phyloP scores from a whole-genome alignment of 768 basidiomycete genomes.

The Mycena amicta region DNA sequence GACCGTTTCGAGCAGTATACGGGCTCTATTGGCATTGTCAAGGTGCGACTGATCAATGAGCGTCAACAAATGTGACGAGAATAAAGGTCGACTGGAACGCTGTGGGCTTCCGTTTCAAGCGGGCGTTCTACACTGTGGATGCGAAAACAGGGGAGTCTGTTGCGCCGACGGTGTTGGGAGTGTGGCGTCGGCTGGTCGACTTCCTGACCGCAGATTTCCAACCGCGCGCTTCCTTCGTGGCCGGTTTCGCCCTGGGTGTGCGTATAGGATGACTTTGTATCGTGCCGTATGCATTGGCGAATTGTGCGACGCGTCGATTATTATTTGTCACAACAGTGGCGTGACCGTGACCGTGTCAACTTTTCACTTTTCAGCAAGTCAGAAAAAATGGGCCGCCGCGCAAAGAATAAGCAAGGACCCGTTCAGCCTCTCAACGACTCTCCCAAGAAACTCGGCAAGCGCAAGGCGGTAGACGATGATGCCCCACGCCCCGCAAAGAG shows the following conservation, averaged over 20 bases:
- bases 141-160: constrained; percentile 47
- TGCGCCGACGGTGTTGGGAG: constrained; percentile 64
- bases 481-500: constrained; percentile 48
- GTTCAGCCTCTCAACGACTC: constrained; percentile 63
- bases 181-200: constrained; percentile 70
- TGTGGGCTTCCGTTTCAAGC: constrained; percentile 68
- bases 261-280: constrained; percentile 60
- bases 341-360: not conserved
- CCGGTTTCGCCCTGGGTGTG: constrained; percentile 79
- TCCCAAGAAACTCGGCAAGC: constrained; percentile 68
- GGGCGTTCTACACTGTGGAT: constrained; percentile 67
- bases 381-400: constrained; percentile 90
- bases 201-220: constrained; percentile 95
- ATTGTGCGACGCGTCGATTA: too few relatives aligned
- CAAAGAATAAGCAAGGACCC: constrained; percentile 81
- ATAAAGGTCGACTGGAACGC: constrained; percentile 87
- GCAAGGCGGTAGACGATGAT: constrained; percentile 59
- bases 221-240: constrained; percentile 84
- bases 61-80: too few relatives aligned
- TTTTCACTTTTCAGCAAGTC: constrained; percentile 14
- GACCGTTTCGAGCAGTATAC: constrained; percentile 62
- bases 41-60: too few relatives aligned
- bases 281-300: too few relatives aligned
- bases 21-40: constrained; percentile 68
- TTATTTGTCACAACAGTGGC: too few relatives aligned